Evolutionary conservation across 2,329 filamentous ascomycete species (phyloP), one percentile per base, ranked within the genome.

Genomic region (Colletotrichum sp.): DNA sequence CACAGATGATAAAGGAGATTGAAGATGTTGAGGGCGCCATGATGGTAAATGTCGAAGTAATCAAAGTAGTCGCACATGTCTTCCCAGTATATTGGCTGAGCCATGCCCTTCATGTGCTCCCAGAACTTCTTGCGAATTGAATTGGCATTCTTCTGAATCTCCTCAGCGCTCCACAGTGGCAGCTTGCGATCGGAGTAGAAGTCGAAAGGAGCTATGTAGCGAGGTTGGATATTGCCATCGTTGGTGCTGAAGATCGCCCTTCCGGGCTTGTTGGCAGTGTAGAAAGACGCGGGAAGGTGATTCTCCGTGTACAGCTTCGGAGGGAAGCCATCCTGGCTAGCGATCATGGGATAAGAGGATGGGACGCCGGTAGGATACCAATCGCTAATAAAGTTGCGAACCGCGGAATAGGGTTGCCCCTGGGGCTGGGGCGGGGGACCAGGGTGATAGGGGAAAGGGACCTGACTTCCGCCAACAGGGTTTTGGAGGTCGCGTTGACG

Each of bases 41-140:
- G 82, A 43, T 83, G 64, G 79, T 88, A 90, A 32, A 91, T 81
- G 66, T 90, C 89, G 12, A 80, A 73, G 1, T 84, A 83, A 76
- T 90, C 89, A 64, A 88, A 91, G 77, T 87, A 90, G 3, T 80
- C 78, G 81, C 86, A 89, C 26, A 90, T 80, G 30, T 88, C 85
- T 43, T 84, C 83, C 80, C 84, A 87, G 76, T 71, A 80, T 32
- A 79, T 18, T 3, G 81, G 83, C 24, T 79, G 60, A 24, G 69
- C 76, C 80, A 87, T 84, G 1, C 43, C 38, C 73, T 80, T 83
- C 81, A 88, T 83, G 13, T 79, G 68, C 1, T 81, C 66, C 84
- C 84, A 86, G 64, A 84, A 80, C 52, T 80, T 73, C 64, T 82
- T 79, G 55, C 86, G 85, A 30, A 86, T 78, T 6, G 83, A 84